phyloP scores from a whole-genome alignment of 2,329 filamentous ascomycete genomes.

The Exutisphaerella laricina region DNA sequence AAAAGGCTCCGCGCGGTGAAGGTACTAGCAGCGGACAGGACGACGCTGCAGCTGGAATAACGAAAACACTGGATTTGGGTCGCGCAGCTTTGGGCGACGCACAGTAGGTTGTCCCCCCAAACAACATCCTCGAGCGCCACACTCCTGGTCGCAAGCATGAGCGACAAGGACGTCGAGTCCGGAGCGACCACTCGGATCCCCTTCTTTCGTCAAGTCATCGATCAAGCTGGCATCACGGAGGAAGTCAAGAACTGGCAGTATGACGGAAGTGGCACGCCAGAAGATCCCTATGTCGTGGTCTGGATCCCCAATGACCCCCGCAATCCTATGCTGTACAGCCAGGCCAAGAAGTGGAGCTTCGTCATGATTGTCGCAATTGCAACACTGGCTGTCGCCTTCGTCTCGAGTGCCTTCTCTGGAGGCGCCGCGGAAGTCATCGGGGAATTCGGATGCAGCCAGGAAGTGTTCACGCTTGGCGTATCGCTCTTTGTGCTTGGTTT shows the following conservation, averaged over 20 bases:
- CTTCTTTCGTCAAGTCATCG: constrained; percentile 30
- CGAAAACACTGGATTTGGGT: too few species aligned
- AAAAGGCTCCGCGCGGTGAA: too few species aligned
- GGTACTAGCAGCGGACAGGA: too few species aligned
- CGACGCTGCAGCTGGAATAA: too few species aligned
- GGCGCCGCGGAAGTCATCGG: constrained; percentile 50
- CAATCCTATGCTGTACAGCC: constrained; percentile 59
- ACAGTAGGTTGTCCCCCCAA: too few species aligned
- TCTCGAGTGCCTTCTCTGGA: constrained; percentile 62
- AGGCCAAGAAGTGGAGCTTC: constrained; percentile 59
- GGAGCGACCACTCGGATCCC: constrained; percentile 22
- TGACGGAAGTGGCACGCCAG: constrained; percentile 51
- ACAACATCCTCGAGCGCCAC: background rate
- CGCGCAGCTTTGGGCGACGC: too few species aligned
- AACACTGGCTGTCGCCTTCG: constrained; percentile 63
- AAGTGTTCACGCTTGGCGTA: constrained; percentile 56
- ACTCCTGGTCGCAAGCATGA: constrained; percentile 13
- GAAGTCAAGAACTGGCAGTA: constrained; percentile 33
- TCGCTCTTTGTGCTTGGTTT: constrained; percentile 62
- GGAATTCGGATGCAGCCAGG: constrained; percentile 49
- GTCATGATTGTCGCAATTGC: constrained; percentile 59
- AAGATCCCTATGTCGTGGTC: constrained; percentile 61
- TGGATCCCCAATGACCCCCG: constrained; percentile 62
- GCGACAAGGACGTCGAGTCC: constrained; percentile 31
- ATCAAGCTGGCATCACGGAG: constrained; percentile 32